These are phyloP conservation scores for Solanum pinnatisectum DNA, from an alignment of 257 asterid genomes.

Conservation along the genomic window DNA sequence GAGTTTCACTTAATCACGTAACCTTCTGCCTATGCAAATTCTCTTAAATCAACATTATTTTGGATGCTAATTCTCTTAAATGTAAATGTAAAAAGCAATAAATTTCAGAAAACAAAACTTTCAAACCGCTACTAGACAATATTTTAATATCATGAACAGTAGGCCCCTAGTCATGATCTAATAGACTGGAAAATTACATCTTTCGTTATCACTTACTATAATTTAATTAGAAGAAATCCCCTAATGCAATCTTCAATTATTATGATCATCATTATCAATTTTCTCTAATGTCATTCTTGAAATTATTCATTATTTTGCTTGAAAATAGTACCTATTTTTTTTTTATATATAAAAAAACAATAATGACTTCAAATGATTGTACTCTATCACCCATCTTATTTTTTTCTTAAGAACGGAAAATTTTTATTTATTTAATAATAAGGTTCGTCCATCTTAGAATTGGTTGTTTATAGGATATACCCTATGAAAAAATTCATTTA, in stretches of 20 bases:
- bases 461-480: background rate
- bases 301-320: background rate
- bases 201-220: background rate
- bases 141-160: background rate
- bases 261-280: background rate
- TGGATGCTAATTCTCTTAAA: background rate
- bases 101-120: background rate
- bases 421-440: too few species aligned
- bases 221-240: background rate
- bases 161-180: background rate
- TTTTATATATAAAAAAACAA: background rate
- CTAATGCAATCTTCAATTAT: background rate
- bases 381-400: background rate
- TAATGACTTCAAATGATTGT: background rate
- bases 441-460: background rate
- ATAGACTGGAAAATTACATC: background rate
- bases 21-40: background rate
- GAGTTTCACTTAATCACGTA: background rate
- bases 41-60: background rate
- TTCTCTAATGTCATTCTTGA: background rate
- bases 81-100: background rate
- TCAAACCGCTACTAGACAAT: background rate
- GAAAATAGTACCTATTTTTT: background rate
- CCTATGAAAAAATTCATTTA: background rate
- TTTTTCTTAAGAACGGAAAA: too few species aligned